Base-by-base conservation (phyloP, 2,329 filamentous ascomycete species). In the Teratosphaeria pseudoeucalypti region DNA sequence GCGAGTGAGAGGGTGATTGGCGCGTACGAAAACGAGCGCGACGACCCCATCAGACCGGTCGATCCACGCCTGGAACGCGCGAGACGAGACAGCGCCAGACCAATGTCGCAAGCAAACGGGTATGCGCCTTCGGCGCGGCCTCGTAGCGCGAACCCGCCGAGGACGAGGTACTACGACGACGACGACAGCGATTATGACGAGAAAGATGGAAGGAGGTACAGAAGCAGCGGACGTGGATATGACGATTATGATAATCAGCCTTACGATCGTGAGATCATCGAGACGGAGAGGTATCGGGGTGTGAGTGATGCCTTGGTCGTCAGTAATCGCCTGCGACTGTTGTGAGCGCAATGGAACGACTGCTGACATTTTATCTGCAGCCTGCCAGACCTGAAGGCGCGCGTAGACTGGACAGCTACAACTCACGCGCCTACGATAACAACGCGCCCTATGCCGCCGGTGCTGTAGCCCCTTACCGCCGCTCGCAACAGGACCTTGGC, bases 151-250 rank as follows among this genome's bases (percentile, higher is more conserved):
- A 67, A 70, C 53, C 67, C 70, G 10, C 65, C 68, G 16, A 58
- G 64, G 23, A 62, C 60, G 47, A 57, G 64, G 47, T 67, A 68
- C 61, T 69, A 71, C 59, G 64, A 68, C 54, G 66, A 69, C 58
- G 34, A 65, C 16, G 68, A 68, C 47, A 70, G 67, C 62, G 69
- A 70, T 60, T 69, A 70, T 54, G 67, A 70, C 43, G 70, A 72
- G 59, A 67, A 67, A 19, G 63, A 59, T 43, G 66, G 66, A 34
- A 55, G 64, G 54, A 54, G 65, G 34, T 61, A 66, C 59, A 61
- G 61, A 37, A 56, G 60, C 29, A 52, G 29, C 56, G 65, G 62
- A 32, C 60, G 66, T 56, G 65, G 69, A 54, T 69, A 69, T 49
- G 65, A 68, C 27, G 66, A 68, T 34, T 37, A 60, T 57, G 62